Evolutionary conservation across 495 filamentous ascomycete species (phyloP), one percentile per base, ranked within the genome.

Genomic region (Xanthoparmelia taractica): DNA sequence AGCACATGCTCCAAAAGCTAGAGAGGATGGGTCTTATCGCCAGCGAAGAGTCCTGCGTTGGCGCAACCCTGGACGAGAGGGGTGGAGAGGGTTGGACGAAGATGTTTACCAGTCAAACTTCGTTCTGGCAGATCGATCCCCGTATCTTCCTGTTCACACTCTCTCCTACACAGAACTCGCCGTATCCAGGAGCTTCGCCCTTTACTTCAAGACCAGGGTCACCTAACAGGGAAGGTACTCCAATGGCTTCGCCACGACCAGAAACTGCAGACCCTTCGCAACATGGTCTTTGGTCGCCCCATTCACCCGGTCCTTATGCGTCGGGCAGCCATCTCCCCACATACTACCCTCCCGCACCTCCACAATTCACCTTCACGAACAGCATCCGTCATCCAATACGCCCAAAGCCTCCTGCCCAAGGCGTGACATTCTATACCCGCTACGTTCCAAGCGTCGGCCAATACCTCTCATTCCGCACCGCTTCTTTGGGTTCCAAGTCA

Each of bases 61-160:
- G 91, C 11, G 73, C 82, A 0, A 78, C 83, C 60, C 68, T 82
- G 17, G 82, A 88, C 56, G 85, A 88, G 43, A 73, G 77, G 58
- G 77, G 76, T 57, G 82, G 82, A 10, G 83, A 84, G 52, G 81
- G 80, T 57, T 96, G 90, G 90, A 78, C 77, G 27, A 77, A 84
- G 45, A 93, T 96, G 90, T 96, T 94, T 67, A 84, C 89, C 54
- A 87, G 85, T 65, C 85, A 85, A 43, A 79, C 82, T 20, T 82
- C 84, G 68, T 97, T 97, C 76, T 98, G 94, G 94, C 94, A 97
- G 72, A 77, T 95, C 12, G 90, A 94, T 63, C 84, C 89, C 3
- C 83, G 91, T 11, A 79, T 95, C 31, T 96, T 95, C 73, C 84
- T 97, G 27, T 96, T 96, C 74, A 89, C 89, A 0, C 78, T 92